Evolutionary conservation across 371 early-diverging fungal species (phyloP), one percentile per base, ranked within the genome.

Genomic region (Encephalitozoon cuniculi): DNA sequence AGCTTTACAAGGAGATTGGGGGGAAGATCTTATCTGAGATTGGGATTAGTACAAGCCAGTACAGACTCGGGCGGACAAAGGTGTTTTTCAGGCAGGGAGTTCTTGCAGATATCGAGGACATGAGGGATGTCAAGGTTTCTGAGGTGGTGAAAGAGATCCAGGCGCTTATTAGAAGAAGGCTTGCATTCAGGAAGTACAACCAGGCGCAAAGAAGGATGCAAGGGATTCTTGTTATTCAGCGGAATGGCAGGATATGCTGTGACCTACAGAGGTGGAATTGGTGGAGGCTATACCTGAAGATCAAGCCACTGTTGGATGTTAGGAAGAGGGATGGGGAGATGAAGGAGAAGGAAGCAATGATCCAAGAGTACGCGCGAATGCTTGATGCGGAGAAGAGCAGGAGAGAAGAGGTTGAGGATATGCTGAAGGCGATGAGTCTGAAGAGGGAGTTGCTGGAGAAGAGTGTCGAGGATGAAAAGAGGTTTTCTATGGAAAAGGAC

Each of bases 1-100:
- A 68, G 37, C 6, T 46, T 32, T 49, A 15, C 15, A 32, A 53
- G 46, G 69, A 70, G 32, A 9, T 18, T 1, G 8, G 51, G 11
- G 15, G 12, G 0, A 25, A 66, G 43, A 64, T 76, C 40, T 21
- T 71, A 6, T 23, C 32, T 28, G 30, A 28, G 30, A 12, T 71
- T n/a, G 59, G 54, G 1, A 21, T 59, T 6, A 15, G 39, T 0
- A 30, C 18, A 4, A 30, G 28, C 7, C 75, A 90, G 78, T 97
- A 91, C 82, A 89, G 92, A 23, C 87, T 97, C 52, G 99, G 99
- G 64, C 88, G 87, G 25, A 91, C 90, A 68, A 97, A 94, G 82
- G 93, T 99, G 26, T 97, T 99, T 82, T 97, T 99, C 89, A 89
- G 91, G 8, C 93, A 97, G 28, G 95, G 97, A 7, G 94, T 96